A percentile compares a stretch with the other conserved stretches of the same genome.
phyloP scores from a whole-genome alignment of 106 monocot species.

The Dioscorea alata region DNA sequence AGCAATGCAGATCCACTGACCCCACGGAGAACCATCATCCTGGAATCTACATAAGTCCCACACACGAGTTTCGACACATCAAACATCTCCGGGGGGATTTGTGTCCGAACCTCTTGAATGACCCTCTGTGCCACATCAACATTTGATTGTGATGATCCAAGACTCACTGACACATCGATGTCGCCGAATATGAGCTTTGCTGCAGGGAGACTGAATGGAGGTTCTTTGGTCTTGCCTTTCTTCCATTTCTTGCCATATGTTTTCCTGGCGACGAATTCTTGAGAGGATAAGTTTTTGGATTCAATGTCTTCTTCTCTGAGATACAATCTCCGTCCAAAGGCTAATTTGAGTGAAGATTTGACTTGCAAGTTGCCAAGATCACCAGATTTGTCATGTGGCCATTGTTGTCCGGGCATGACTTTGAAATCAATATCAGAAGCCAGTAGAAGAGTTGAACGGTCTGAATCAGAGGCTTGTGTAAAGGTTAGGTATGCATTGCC shows the following conservation, averaged over 20 bases:
- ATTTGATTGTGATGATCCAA: slow-evolving; percentile 19
- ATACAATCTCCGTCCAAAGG: slow-evolving; percentile 55
- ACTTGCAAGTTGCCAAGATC: slow-evolving; percentile 29
- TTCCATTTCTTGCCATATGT: slow-evolving; percentile 41
- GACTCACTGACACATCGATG: slow-evolving; percentile 46
- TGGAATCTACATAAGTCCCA: slow-evolving; percentile 80
- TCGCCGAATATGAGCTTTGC: slow-evolving; percentile 43
- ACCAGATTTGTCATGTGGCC: slow-evolving; percentile 95
- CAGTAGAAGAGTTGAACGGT: slow-evolving; percentile 19
- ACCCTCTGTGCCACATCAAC: slow-evolving; percentile 24
- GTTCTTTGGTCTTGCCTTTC: slow-evolving; percentile 27
- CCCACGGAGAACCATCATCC: slow-evolving; percentile 75
- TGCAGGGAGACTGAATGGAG: slow-evolving; percentile 60
- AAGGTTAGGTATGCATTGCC: slow-evolving; percentile 52
- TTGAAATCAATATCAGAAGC: slow-evolving; percentile 63
- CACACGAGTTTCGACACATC: slow-evolving; percentile 78
- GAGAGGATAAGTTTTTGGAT: slow-evolving; percentile 7
- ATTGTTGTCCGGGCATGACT: slow-evolving; percentile 49
- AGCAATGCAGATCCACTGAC: slow-evolving; percentile 79
- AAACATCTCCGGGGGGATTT: slow-evolving; percentile 92
- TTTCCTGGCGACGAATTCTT: slow-evolving; percentile 24
- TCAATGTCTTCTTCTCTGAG: slow-evolving; percentile 32
- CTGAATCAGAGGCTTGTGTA: slow-evolving; percentile 15
- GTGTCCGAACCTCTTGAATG: slow-evolving; percentile 61
- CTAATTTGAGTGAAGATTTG: slow-evolving; percentile 21